Conservation (phyloP, 2,329 filamentous ascomycete genomes). For the Arthrobotrys pseudoclavata region DNA sequence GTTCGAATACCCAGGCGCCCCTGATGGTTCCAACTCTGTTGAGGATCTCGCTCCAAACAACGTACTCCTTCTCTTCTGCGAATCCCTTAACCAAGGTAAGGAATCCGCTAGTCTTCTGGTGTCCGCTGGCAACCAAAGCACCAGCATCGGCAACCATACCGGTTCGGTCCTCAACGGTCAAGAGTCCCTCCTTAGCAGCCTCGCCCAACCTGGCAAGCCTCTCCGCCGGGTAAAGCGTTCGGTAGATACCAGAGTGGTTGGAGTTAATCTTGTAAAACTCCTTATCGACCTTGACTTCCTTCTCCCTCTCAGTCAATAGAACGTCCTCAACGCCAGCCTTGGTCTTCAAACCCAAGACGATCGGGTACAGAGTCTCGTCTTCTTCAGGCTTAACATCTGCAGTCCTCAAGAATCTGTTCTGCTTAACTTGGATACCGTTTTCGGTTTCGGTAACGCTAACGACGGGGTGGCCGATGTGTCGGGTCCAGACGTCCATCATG, state of each 20-base stretch:
- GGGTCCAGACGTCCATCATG: conserved; percentile 97
- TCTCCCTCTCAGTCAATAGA: conserved; percentile 79
- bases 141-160: conserved; percentile 96
- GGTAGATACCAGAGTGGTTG: conserved; percentile 91
- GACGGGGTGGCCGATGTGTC: conserved; percentile 93
- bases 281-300: conserved; percentile 80
- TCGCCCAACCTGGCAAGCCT: conserved; percentile 88
- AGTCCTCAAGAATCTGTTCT: conserved; percentile 93
- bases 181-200: conserved; percentile 82
- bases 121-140: conserved; percentile 87
- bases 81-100: conserved; percentile 88
- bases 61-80: conserved; percentile 83
- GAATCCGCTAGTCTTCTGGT: conserved; percentile 91
- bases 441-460: conserved; percentile 81
- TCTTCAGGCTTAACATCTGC: conserved; percentile 94
- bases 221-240: conserved; percentile 86
- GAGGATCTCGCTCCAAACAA: conserved; percentile 95
- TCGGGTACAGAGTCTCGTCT: conserved; percentile 87
- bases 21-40: conserved; percentile 83
- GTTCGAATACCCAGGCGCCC: conserved; percentile 89
- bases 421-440: conserved; percentile 85
- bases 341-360: conserved; percentile 87
- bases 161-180: conserved; percentile 90
- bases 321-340: conserved; percentile 84
- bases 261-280: conserved; percentile 98